A percentile compares a stretch with the other conserved stretches of the same genome.
phyloP scores from a whole-genome alignment of 345 rosid species.

The Iberis pinnata region DNA sequence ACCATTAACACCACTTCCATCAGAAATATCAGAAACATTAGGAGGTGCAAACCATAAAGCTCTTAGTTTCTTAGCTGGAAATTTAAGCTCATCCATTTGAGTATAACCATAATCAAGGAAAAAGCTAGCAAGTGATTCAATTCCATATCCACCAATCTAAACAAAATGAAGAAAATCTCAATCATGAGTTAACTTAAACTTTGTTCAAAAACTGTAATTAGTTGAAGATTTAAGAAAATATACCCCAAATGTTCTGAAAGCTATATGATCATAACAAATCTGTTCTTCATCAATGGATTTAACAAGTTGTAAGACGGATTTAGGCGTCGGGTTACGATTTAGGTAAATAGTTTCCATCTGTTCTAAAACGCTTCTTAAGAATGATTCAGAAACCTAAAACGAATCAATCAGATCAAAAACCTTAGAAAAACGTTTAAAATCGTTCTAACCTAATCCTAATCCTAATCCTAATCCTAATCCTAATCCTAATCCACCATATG shows the following conservation, averaged over 20 bases:
- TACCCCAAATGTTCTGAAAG: slow-evolving; percentile 95
- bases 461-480: no score
- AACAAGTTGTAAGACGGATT: slow-evolving; percentile 66
- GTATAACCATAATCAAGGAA: slow-evolving; percentile 83
- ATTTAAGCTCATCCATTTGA: slow-evolving; percentile 61
- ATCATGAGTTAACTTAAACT: no score
- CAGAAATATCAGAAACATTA: slow-evolving; percentile 24
- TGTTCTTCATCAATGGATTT: slow-evolving; percentile 40
- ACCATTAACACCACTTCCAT: slow-evolving; percentile 53
- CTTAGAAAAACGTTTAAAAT: neutral
- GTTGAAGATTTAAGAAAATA: no score
- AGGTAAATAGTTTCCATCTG: slow-evolving; percentile 68
- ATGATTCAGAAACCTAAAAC: slow-evolving; percentile 47
- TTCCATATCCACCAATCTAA: slow-evolving; percentile 73
- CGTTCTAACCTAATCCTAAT: no score
- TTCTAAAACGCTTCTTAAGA: slow-evolving; percentile 60
- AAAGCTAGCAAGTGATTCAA: slow-evolving; percentile 65
- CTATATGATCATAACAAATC: slow-evolving; percentile 84
- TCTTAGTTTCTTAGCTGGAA: slow-evolving; percentile 83
- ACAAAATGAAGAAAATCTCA: no score
- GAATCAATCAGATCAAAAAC: neutral
- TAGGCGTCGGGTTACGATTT: slow-evolving; percentile 77
- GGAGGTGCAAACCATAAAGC: slow-evolving; percentile 95
- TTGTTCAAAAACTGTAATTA: no score
- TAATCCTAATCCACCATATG: no score